These are phyloP conservation scores for Aspergillus cejpii DNA, from an alignment of 2,329 filamentous ascomycete genomes.

Conservation along the genomic window DNA sequence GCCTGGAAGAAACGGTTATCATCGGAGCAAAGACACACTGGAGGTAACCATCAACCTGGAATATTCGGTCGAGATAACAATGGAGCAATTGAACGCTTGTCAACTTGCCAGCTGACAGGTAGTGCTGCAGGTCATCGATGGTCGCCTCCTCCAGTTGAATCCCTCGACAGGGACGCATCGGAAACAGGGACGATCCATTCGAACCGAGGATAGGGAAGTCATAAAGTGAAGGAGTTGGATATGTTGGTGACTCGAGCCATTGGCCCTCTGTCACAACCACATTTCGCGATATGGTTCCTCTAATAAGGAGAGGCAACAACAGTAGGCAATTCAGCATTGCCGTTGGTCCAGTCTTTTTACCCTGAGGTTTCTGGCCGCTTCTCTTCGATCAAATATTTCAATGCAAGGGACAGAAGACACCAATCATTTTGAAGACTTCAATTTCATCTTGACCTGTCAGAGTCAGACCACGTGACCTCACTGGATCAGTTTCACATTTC, in stretches of 20 bases:
- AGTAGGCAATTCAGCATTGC: not conserved
- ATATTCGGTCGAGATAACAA: constrained; percentile 58
- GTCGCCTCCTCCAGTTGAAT: constrained; percentile 62
- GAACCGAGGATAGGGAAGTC: constrained; percentile 36
- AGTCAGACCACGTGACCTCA: no score
- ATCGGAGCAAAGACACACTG: constrained; percentile 40
- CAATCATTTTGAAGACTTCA: no score
- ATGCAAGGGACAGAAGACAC: no score
- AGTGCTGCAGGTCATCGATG: constrained; percentile 59
- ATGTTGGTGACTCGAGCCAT: not conserved
- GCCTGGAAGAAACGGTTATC: not conserved
- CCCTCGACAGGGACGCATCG: constrained; percentile 56
- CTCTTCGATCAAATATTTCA: no score
- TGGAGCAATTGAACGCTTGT: constrained; percentile 53
- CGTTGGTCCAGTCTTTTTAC: no score
- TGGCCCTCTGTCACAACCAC: not conserved
- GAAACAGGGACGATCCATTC: constrained; percentile 44
- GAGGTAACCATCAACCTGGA: constrained; percentile 59
- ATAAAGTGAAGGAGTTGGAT: constrained; percentile 12
- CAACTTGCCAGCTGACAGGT: constrained; percentile 50
- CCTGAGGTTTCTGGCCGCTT: no score
- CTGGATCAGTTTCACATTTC: no score
- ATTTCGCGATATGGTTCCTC: not conserved
- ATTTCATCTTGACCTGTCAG: no score
- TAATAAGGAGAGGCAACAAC: not conserved